Evolutionary conservation across 2,329 filamentous ascomycete genomes (phyloP), one percentile per base, ranked within the genome.

Genomic region (Claviceps maximensis): DNA sequence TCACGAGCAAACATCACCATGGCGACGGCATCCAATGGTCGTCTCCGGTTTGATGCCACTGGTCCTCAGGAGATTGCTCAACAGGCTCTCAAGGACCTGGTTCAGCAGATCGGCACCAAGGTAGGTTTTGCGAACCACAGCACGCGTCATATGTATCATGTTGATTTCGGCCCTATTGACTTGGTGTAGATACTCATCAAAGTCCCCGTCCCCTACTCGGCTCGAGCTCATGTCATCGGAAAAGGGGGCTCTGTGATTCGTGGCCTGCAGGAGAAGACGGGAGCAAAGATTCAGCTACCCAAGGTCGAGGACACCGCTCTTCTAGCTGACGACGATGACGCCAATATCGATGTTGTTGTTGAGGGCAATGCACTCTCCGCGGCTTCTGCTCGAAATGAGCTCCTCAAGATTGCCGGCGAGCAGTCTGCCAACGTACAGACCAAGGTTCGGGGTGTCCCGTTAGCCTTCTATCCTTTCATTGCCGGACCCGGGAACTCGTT

Each of bases 391-490:
- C 83, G 83, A 56, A 82, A 87, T 54, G 85, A 88, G 61, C 93
- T 98, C 62, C 77, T 88, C 62, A 85, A 84, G 62, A 96, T 97
- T 65, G 89, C 88, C 53, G 86, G 85, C 61, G 89, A 96, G 69
- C 84, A 89, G 57, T 83, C 87, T 51, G 85, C 88, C 53, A 91
- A 85, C 60, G 80, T 90, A 63, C 93, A 81, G 70, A 78, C 89
- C 54, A 88, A 87, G 61, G 71, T 98, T 58, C 88, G 84, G 68
- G 83, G 84, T 49, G 85, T 98, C 55, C 90, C 93, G 8, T 80
- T 89, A 27, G 89, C 95, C 66, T 94, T 93, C 69, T 98, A 93
- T 70, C 91, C 91, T 51, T 98, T 98, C 74, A 84, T 98, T 67
- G 85, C 89, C 25, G 89, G 89, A 49, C 81, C 84, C 10, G 79